These are phyloP conservation scores for Saccharomycopsis fibuligera DNA, from an alignment of 805 yeast species.

Conservation along the genomic window DNA sequence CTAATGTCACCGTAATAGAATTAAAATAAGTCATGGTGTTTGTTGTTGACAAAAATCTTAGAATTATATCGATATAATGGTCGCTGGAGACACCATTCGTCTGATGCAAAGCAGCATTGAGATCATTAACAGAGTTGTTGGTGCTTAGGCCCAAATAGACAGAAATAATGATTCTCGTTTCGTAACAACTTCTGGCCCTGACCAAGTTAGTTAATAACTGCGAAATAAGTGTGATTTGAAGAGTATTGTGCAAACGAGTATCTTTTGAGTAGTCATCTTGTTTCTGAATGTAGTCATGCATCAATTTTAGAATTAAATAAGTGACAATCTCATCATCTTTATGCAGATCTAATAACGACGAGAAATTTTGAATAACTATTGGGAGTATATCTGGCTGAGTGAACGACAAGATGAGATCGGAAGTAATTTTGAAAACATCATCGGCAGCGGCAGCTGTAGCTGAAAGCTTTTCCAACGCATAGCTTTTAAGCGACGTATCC, in stretches of 20 bases:
- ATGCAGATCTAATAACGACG: neutral
- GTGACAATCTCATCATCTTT: neutral
- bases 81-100: neutral
- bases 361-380: neutral
- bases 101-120: constrained; percentile 9
- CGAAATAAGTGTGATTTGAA: neutral
- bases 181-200: constrained; percentile 6
- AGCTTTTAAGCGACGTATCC: neutral
- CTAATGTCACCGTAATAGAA: neutral
- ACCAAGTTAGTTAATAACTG: neutral
- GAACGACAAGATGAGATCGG: constrained; percentile 1
- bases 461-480: neutral
- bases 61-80: neutral
- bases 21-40: neutral
- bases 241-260: neutral
- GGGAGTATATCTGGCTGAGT: neutral
- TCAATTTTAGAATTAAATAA: neutral
- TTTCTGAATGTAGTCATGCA: neutral
- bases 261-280: neutral
- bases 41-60: neutral
- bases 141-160: neutral
- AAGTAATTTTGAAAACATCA: neutral
- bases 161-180: constrained; percentile 5
- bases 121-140: neutral
- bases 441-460: neutral